Conservation (phyloP, 768 basidiomycete species). For the Leccinum obscurum region DNA sequence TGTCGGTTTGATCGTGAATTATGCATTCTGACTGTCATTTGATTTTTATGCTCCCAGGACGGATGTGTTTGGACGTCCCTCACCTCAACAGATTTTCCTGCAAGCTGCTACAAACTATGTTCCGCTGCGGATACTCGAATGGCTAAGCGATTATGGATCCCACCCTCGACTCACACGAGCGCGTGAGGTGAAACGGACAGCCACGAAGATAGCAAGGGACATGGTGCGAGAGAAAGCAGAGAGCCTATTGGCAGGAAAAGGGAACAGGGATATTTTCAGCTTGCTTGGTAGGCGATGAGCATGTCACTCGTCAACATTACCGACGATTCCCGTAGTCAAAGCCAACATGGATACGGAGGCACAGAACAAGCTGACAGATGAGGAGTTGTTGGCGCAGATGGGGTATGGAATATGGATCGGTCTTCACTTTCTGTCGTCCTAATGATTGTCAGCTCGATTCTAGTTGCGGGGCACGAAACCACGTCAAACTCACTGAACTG, state of each 20-base stretch:
- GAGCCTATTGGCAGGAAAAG: conserved; percentile 15
- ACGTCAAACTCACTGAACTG: conserved; percentile 59
- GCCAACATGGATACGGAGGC: conserved; percentile 29
- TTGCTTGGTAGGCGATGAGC: conserved; percentile 38
- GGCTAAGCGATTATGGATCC: conserved; percentile 30
- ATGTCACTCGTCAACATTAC: background rate
- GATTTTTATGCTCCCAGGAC: conserved; percentile 12
- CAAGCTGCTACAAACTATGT: conserved; percentile 13
- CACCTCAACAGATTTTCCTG: conserved; percentile 18
- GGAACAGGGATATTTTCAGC: conserved; percentile 23
- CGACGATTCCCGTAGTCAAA: conserved; percentile 17
- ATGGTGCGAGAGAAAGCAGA: conserved; percentile 21
- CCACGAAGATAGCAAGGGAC: conserved; percentile 10
- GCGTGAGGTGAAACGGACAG: conserved; percentile 9
- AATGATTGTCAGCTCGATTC: conserved; percentile 38
- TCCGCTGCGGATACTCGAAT: conserved; percentile 30
- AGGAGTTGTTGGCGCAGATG: conserved; percentile 19
- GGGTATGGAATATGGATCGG: conserved; percentile 11
- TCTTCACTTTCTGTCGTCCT: background rate
- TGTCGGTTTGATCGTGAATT: conserved; percentile 9
- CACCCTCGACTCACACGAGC: conserved; percentile 20
- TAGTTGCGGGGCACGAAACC: conserved; percentile 60
- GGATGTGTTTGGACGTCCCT: conserved; percentile 19
- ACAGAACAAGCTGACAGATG: conserved; percentile 24
- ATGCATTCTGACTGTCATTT: conserved; percentile 6